Percentiles rank a stretch among this genome's conserved stretches.
These are phyloP conservation scores for Nitzschia palea DNA, from an alignment of 108 stramenopile species.

Conservation along the genomic window DNA sequence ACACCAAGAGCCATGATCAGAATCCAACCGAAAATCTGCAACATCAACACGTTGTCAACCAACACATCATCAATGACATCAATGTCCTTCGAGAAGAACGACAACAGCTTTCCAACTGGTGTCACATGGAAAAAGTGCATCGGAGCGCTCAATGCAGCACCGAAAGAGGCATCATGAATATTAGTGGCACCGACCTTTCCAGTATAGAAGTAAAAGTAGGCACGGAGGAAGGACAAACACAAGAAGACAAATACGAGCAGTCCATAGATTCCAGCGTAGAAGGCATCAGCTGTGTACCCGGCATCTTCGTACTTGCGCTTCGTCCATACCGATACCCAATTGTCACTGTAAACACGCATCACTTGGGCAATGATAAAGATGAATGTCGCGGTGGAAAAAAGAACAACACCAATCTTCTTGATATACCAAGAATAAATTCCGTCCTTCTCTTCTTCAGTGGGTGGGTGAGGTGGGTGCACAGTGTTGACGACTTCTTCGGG, in stretches of 20 bases:
- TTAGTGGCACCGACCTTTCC: constrained; percentile 47
- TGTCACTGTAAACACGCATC: too few relatives aligned
- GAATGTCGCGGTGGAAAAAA: background rate
- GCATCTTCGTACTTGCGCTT: too few relatives aligned
- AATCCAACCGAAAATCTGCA: too few relatives aligned
- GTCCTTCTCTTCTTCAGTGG: background rate
- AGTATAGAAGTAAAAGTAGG: too few relatives aligned
- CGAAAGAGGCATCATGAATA: constrained; percentile 82
- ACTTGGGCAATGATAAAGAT: background rate
- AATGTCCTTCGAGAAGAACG: constrained; percentile 96
- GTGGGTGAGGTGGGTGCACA: background rate
- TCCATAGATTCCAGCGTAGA: too few relatives aligned
- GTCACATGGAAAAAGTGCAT: constrained; percentile 94
- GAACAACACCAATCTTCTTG: background rate
- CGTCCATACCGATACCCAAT: constrained; percentile 87
- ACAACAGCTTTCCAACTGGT: constrained; percentile 93
- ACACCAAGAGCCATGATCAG: too few relatives aligned
- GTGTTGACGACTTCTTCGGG: too few relatives aligned
- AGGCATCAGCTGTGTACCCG: too few relatives aligned
- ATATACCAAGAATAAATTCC: background rate
- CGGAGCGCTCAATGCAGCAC: constrained; percentile 80
- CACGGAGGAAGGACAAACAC: too few relatives aligned
- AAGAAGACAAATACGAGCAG: too few relatives aligned
- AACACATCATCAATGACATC: constrained; percentile 89
- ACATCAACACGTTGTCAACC: too few relatives aligned